Base-by-base conservation (phyloP, 495 filamentous ascomycete species). In the Astrothelium subdiscretum region DNA sequence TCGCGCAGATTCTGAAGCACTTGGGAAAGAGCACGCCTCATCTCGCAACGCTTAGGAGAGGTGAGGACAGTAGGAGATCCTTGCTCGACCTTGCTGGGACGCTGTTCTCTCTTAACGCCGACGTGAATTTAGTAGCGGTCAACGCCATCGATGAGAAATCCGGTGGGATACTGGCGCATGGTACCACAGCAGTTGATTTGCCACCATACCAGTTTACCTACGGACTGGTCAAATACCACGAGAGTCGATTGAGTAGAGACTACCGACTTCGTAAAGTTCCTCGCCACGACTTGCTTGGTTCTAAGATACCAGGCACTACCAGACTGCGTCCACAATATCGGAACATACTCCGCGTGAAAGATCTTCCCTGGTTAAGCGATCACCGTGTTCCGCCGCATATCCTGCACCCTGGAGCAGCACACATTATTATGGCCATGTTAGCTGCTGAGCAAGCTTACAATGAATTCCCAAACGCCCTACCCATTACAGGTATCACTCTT, bases 281-380 rank as follows among this genome's bases (percentile, higher is more conserved):
- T 2, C 71, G 78, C 5, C 80, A 81, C 42, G 83, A 85, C 65
- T 69, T 87, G 0, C 73, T 87, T 1, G 85, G 85, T 0, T 69
- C 74, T 10, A 70, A 74, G 5, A 72, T 74, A 10, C 66, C 74
- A 32, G 80, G 79, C 52, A 80, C 71, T 29, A 80, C 77, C 61
- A 72, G 76, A 3, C 61, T 78, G 3, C 76, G 82, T 57, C 72
- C 78, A 4, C 72, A 72, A 2, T 87, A 83, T 83, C 69, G 77
- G 22, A 80, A 84, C 58, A 72, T 80, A 32, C 61, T 86, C 31
- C 72, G 76, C n/a, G 32, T 78, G 0, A 70, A 73, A 13, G 81
- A 85, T 57, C 63, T 78, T 0, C 79, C 80, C 0, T 86, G 81
- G 82, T 58, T 85, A 1, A 60, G 6, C 32, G 6, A 38, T 38